Conservation (phyloP, 2,329 filamentous ascomycete species). For the Botrytis medusae region DNA sequence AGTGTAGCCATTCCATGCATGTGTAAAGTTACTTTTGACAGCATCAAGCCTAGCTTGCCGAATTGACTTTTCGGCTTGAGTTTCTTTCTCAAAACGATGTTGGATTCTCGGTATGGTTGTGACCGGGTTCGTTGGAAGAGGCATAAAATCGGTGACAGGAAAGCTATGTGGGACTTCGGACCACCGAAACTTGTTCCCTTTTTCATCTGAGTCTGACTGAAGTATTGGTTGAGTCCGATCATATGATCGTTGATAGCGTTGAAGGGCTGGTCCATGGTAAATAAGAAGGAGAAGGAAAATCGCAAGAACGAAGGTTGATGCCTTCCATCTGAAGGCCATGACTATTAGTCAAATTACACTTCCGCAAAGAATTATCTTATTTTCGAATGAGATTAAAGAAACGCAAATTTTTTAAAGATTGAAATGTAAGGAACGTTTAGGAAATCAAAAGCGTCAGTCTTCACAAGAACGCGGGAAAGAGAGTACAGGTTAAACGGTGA, state of each 20-base stretch:
- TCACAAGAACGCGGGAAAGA: neutral
- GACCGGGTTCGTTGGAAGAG: slow-evolving; percentile 19
- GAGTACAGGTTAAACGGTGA: neutral
- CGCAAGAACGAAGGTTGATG: neutral
- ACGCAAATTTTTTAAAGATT: neutral
- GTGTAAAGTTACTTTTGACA: slow-evolving; percentile 32
- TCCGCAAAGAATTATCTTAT: neutral
- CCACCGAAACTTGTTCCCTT: slow-evolving; percentile 11
- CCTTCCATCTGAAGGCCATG: slow-evolving; percentile 17
- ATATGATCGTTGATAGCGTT: neutral
- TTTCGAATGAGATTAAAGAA: neutral
- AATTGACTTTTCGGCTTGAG: slow-evolving; percentile 16
- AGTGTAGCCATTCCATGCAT: slow-evolving; percentile 76
- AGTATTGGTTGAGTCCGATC: neutral
- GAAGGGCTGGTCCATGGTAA: neutral
- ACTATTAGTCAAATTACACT: neutral
- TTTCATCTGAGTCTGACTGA: neutral
- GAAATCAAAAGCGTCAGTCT: neutral
- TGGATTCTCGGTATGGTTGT: slow-evolving; percentile 31
- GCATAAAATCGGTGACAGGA: slow-evolving; percentile 22
- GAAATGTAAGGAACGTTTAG: neutral
- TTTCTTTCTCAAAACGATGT: slow-evolving; percentile 26
- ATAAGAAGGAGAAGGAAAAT: slow-evolving; percentile 6
- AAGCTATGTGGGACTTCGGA: slow-evolving; percentile 17
- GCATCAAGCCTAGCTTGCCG: slow-evolving; percentile 25